These are phyloP conservation scores for Lasiosphaeris hirsuta DNA, from an alignment of 495 filamentous ascomycete species.

Conservation along the genomic window DNA sequence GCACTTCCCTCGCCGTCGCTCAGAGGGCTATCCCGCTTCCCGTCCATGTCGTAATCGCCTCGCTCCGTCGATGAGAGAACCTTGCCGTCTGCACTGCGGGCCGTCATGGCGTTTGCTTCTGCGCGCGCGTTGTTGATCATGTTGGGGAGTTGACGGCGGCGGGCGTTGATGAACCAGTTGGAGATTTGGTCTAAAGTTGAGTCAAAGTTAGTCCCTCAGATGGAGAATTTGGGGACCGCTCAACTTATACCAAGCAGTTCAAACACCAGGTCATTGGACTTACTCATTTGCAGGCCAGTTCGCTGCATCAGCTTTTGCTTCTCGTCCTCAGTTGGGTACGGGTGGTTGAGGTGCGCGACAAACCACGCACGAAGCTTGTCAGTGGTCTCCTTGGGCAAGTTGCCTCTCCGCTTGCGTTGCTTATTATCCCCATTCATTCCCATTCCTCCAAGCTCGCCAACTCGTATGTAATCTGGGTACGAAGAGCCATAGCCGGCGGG, in stretches of 20 bases:
- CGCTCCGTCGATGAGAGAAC: slow-evolving; percentile 8
- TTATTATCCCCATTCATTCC: slow-evolving; percentile 45
- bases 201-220: slow-evolving; percentile 11
- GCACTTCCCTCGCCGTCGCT: slow-evolving; percentile 39
- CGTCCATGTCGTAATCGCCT: slow-evolving; percentile 26
- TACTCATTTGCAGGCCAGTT: slow-evolving; percentile 77
- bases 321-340: slow-evolving; percentile 88
- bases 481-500: slow-evolving; percentile 25
- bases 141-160: slow-evolving; percentile 70
- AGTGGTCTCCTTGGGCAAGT: slow-evolving; percentile 82
- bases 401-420: slow-evolving; percentile 65
- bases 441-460: slow-evolving; percentile 24
- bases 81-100: slow-evolving; percentile 5
- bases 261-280: slow-evolving; percentile 40
- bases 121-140: slow-evolving; percentile 54
- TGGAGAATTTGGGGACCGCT: not conserved
- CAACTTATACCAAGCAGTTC: too few relatives aligned
- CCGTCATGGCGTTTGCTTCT: slow-evolving; percentile 34
- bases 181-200: slow-evolving; percentile 60
- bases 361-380: slow-evolving; percentile 82
- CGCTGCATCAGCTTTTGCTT: slow-evolving; percentile 75
- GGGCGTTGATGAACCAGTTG: slow-evolving; percentile 95
- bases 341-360: slow-evolving; percentile 68
- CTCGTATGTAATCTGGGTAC: slow-evolving; percentile 30
- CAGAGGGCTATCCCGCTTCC: slow-evolving; percentile 22